These are phyloP conservation scores for Saturnispora halmiae DNA, from an alignment of 805 yeast species.

Conservation along the genomic window DNA sequence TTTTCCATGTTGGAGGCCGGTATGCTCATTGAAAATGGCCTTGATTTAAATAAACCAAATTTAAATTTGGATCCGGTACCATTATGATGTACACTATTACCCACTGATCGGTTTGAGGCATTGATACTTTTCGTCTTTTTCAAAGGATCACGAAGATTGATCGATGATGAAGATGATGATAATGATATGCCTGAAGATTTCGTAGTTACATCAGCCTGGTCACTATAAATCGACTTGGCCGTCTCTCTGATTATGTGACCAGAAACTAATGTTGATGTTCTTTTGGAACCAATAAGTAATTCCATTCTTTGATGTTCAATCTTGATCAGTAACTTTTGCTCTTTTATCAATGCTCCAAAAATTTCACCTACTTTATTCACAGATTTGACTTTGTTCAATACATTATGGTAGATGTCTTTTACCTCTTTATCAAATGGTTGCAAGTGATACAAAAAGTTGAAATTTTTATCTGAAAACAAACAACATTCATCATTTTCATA, in stretches of 20 bases:
- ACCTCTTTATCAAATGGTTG: constrained; percentile 37
- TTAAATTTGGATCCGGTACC: constrained; percentile 7
- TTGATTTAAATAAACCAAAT: constrained; percentile 30
- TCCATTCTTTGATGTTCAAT: constrained; percentile 35
- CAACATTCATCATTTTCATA: constrained; percentile 23
- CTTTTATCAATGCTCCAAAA: constrained; percentile 37
- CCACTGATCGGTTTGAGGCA: too few species aligned
- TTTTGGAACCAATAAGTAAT: constrained; percentile 19
- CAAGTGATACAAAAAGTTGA: constrained; percentile 45
- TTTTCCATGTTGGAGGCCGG: constrained; percentile 10
- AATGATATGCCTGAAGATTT: too few species aligned
- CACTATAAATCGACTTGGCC: too few species aligned
- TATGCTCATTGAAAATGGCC: constrained; percentile 54
- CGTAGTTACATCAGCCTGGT: too few species aligned
- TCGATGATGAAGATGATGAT: too few species aligned
- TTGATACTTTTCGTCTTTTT: too few species aligned
- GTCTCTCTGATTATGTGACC: too few species aligned
- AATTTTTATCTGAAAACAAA: too few species aligned
- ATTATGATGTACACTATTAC: too few species aligned
- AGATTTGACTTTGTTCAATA: constrained; percentile 26
- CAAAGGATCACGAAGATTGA: too few species aligned
- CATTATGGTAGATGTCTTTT: constrained; percentile 26
- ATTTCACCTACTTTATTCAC: constrained; percentile 29
- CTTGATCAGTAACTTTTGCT: constrained; percentile 43
- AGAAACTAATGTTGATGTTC: neutral